Evolutionary conservation across 106 monocot species (phyloP).

Genomic region (Dendrobium chrysotoxum): DNA sequence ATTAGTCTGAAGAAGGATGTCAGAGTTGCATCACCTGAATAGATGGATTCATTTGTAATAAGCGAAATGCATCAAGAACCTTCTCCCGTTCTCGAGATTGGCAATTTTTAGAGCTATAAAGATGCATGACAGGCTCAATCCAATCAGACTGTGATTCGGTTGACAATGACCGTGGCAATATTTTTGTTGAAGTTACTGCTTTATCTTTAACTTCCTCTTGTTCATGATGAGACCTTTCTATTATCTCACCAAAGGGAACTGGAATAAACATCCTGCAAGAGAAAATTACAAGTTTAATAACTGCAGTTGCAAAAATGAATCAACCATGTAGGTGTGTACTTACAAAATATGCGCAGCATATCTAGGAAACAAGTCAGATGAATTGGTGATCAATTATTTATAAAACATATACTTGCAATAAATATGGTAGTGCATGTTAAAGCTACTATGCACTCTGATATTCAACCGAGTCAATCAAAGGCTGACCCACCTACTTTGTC

Average conservation of each 20-base stretch:
- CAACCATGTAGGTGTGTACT: background rate
- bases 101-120: slow-evolving; percentile 23
- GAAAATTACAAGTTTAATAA: background rate
- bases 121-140: slow-evolving; percentile 44
- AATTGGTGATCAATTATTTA: background rate
- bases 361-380: background rate
- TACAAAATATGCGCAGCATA: background rate
- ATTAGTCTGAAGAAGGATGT: background rate
- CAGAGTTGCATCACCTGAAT: slow-evolving; percentile 38
- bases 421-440: no score
- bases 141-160: slow-evolving; percentile 40
- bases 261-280: slow-evolving; percentile 28
- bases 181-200: slow-evolving; percentile 11
- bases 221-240: slow-evolving; percentile 15
- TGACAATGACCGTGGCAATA: background rate
- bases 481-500: no score
- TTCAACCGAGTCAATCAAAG: no score
- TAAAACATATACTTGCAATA: background rate
- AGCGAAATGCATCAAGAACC: slow-evolving; percentile 52
- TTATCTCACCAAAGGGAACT: slow-evolving; percentile 13
- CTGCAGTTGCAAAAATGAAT: background rate
- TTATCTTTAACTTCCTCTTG: slow-evolving; percentile 14
- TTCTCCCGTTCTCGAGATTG: slow-evolving; percentile 22
- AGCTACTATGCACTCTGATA: no score
- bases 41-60: slow-evolving; percentile 37